phyloP scores from a whole-genome alignment of 208 protist genomes.

The Leptomonas pyrrhocoris region DNA sequence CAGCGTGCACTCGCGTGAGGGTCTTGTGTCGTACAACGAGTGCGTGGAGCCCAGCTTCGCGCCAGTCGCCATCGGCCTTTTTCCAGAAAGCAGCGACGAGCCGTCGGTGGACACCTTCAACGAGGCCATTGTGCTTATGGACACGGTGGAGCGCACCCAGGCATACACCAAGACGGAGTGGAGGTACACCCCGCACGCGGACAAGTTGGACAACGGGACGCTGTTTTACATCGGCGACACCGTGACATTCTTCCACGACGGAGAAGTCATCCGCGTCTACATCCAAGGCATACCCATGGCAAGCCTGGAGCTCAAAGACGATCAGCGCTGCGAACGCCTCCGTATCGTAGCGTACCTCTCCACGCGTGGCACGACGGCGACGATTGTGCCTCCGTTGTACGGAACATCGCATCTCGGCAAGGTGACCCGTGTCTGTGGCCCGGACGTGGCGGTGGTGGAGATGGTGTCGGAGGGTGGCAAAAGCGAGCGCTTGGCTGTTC shows the following conservation, averaged over 20 bases:
- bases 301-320: conserved; percentile 29
- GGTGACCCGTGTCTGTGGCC: conserved; percentile 55
- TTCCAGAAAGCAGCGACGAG: conserved; percentile 38
- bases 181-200: conserved; percentile 47
- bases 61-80: conserved; percentile 65
- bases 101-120: conserved; percentile 34
- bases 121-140: conserved; percentile 59
- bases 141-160: conserved; percentile 61
- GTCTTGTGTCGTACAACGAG: conserved; percentile 58
- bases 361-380: conserved; percentile 65
- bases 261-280: conserved; percentile 46
- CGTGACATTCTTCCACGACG: conserved; percentile 60
- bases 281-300: conserved; percentile 37
- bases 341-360: conserved; percentile 78
- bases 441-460: conserved; percentile 78
- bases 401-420: conserved; percentile 73
- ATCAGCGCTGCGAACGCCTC: conserved; percentile 38
- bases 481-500: conserved; percentile 42
- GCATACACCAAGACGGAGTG: conserved; percentile 42
- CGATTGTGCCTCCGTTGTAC: conserved; percentile 74
- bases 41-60: conserved; percentile 53
- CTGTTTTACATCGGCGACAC: conserved; percentile 86
- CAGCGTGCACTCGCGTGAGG: conserved; percentile 46
- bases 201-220: conserved; percentile 37
- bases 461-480: conserved; percentile 36